Evolutionary conservation across 2,329 filamentous ascomycete genomes (phyloP), one percentile per base, ranked within the genome.

Genomic region (Diplocarpon rosae): DNA sequence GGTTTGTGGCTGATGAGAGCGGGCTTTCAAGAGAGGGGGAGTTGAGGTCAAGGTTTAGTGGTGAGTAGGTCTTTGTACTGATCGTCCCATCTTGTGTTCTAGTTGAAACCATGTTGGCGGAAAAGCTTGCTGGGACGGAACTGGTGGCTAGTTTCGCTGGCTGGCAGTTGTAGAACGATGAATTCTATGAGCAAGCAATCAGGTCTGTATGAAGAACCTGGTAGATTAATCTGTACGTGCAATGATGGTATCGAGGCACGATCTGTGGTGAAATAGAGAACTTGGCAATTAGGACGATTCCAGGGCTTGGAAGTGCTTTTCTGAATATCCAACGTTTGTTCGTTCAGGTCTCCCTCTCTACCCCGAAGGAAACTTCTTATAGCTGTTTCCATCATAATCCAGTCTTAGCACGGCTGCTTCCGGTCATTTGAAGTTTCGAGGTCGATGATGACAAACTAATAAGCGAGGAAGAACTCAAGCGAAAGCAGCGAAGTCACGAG

Each of bases 41-140:
- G 20, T 46, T 28, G 7, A 43, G 40, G 8, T 34, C 34, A 3
- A 43, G 29, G 31, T 14, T 40, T 16, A 40, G 37, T n/a, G 45
- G 32, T 30, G 36, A 32, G 24, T 40, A 43, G 1, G 27, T 40
- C 17, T 30, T 40, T 15, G 35, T 45, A 24, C 32, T 40, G 27
- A 46, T 42, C 2, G 37, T 46, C 5, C 44, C 43, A 33, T 46
- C 39, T 38, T 46, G 40, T 6, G 31, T 42, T 5, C 46, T 39
- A 27, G 46, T 48, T 31, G 35, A 42, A 15, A 48, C 46, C 46
- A 48, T 45, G 5, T 15, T 32, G 34, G 9, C 12, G 6, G 29
- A 14, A 17, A 10, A 12, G 20, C 20, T 24, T 24, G 20, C 20
- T 3, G 7, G 13, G 10, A 17, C 15, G 9, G 20, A 10, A 39